Evolutionary conservation across 1,284 basidiomycete species (phyloP).

Genomic region (Violaceomyces palustris): DNA sequence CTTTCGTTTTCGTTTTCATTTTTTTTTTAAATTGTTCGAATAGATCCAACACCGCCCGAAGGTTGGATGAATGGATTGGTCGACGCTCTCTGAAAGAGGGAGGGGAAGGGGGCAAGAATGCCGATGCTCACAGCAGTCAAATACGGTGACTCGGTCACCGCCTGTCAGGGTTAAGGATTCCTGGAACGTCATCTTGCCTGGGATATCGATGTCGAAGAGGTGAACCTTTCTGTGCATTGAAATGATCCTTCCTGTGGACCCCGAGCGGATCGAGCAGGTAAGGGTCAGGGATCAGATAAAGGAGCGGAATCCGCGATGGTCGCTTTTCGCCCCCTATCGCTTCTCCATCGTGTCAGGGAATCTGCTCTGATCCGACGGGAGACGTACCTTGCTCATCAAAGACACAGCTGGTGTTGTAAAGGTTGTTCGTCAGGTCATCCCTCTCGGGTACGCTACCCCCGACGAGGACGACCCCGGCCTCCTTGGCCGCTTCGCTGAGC

Average conservation of each 20-base stretch:
- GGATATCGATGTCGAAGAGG: conserved; percentile 96
- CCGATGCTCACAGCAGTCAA: conserved; percentile 69
- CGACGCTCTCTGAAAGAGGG: too few relatives aligned
- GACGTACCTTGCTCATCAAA: conserved; percentile 74
- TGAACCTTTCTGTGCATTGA: conserved; percentile 90
- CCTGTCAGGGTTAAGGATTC: conserved; percentile 89
- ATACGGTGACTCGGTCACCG: conserved; percentile 70
- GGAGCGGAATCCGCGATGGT: too few relatives aligned
- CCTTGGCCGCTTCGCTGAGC: conserved; percentile 75
- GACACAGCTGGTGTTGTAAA: conserved; percentile 57
- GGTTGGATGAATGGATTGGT: too few relatives aligned
- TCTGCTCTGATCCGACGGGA: too few relatives aligned
- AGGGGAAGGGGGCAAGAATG: neutral
- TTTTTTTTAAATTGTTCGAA: too few relatives aligned
- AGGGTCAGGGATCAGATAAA: too few relatives aligned
- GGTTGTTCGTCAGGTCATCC: conserved; percentile 34
- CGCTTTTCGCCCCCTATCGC: too few relatives aligned
- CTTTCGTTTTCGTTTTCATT: too few relatives aligned
- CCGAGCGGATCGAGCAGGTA: too few relatives aligned
- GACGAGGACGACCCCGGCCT: conserved; percentile 78
- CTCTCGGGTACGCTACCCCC: conserved; percentile 62
- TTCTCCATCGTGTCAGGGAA: too few relatives aligned
- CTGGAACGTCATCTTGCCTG: conserved; percentile 94
- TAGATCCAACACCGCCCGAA: too few relatives aligned
- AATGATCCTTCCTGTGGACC: conserved; percentile 67